Evolutionary conservation across 768 basidiomycete genomes (phyloP).

Genomic region (Boletus patriciae): DNA sequence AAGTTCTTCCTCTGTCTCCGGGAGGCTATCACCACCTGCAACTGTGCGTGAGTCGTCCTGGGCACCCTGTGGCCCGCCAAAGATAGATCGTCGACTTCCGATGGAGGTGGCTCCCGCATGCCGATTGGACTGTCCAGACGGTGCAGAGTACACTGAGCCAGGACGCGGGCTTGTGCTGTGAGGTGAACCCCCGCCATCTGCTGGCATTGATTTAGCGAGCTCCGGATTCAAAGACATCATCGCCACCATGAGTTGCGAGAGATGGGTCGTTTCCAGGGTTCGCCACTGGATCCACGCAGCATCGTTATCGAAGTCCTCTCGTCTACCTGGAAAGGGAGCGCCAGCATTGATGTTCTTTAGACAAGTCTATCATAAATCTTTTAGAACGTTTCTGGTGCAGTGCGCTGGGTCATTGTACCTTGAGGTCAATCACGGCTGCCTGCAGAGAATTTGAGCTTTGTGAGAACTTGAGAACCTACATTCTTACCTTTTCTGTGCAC

Average conservation of each 20-base stretch:
- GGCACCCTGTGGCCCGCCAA: slow-evolving; percentile 30
- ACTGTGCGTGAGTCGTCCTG: slow-evolving; percentile 1
- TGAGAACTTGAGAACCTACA: not conserved
- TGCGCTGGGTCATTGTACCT: slow-evolving; percentile 45
- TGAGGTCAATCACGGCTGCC: slow-evolving; percentile 86
- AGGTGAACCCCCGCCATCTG: slow-evolving; percentile 38
- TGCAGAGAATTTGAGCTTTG: slow-evolving; percentile 29
- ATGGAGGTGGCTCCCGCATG: slow-evolving; percentile 60
- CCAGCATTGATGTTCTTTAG: slow-evolving; percentile 90
- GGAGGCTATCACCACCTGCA: slow-evolving; percentile 26
- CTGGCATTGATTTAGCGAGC: slow-evolving; percentile 74
- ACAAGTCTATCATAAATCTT: slow-evolving; percentile 52
- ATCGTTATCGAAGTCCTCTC: slow-evolving; percentile 84
- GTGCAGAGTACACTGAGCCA: slow-evolving; percentile 54
- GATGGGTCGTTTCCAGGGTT: slow-evolving; percentile 72
- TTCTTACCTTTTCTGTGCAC: slow-evolving; percentile 72
- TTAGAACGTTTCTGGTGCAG: slow-evolving; percentile 1
- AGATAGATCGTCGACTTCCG: slow-evolving; percentile 66
- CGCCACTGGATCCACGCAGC: slow-evolving; percentile 85
- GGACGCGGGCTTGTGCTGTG: slow-evolving; percentile 45
- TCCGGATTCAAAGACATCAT: slow-evolving; percentile 88
- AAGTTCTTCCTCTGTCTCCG: slow-evolving; percentile 39
- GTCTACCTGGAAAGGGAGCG: slow-evolving; percentile 76
- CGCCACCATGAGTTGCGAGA: slow-evolving; percentile 85
- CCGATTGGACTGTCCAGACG: slow-evolving; percentile 42